Base-by-base conservation (phyloP, 108 stramenopile genomes). In the Epithemia pelagica region DNA sequence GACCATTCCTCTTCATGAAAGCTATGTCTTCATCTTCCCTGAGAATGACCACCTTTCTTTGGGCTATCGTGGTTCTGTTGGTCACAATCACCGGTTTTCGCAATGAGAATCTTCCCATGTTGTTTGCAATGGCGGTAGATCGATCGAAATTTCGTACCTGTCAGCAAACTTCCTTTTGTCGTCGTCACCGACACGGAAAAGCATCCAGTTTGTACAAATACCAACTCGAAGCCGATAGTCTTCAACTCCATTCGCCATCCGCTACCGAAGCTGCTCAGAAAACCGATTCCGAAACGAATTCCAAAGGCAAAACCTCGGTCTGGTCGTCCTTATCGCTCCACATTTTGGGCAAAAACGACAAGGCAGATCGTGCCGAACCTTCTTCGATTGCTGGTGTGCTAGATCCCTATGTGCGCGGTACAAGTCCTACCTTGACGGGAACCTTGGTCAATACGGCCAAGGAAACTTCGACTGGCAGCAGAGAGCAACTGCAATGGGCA, bases 81-180 rank as follows among this genome's bases (percentile, higher is more conserved):
- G n/a, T n/a, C n/a, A n/a, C n/a, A n/a, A n/a, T n/a, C n/a, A n/a
- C n/a, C n/a, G n/a, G n/a, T n/a, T n/a, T n/a, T n/a, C n/a, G n/a
- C n/a, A n/a, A n/a, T n/a, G n/a, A n/a, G n/a, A n/a, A n/a, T n/a
- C n/a, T n/a, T n/a, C n/a, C n/a, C n/a, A n/a, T n/a, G n/a, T n/a
- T 46, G 37, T 46, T 46, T 46, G 65, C 30, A 52, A 66, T 56
- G 65, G 93, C 93, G 19, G 99, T 99, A 10, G 99, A 99, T 77
- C 83, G 90, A 69, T 82, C 81, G 64, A 99, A 99, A 79, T 99
- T 99, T 74, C 79, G 98, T 26, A 99, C 94, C 21, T 99, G 99
- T 69, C 62, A 80, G 19, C 91, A 98, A 73, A 97, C 98, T 0
- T 90, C 94, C 46, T 99, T 99, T 79, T 99, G 99, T 67, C 86